A percentile compares a stretch with the other conserved stretches of the same genome.
Evolutionary conservation across 345 rosid species (phyloP).

Genomic region (Salix arbutifolia): DNA sequence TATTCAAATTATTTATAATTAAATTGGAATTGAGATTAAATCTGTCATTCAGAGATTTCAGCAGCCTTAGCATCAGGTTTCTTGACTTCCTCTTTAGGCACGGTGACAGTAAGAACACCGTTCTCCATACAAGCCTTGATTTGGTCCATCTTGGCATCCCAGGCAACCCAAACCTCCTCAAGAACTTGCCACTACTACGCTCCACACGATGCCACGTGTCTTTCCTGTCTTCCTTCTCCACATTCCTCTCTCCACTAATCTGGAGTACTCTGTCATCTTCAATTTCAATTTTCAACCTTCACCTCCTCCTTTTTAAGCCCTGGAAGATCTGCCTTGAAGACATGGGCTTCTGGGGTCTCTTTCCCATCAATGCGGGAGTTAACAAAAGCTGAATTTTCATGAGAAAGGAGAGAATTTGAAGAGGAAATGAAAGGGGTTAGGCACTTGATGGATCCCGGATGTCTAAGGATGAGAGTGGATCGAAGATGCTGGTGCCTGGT

Average conservation of each 20-base stretch:
- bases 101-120: slow-evolving; percentile 13
- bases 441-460: slow-evolving; percentile 1
- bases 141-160: slow-evolving; percentile 10
- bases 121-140: slow-evolving; percentile 14
- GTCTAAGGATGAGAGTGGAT: slow-evolving; percentile 5
- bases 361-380: slow-evolving; percentile 10
- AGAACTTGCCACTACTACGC: slow-evolving; percentile 16
- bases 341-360: slow-evolving; percentile 15
- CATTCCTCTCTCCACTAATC: slow-evolving; percentile 15
- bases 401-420: neutral
- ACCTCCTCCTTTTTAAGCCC: slow-evolving; percentile 13
- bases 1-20: too few species aligned
- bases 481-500: neutral
- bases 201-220: slow-evolving; percentile 10
- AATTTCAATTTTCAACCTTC: slow-evolving; percentile 7
- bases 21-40: too few species aligned
- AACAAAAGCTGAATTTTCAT: neutral
- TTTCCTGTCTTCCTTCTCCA: slow-evolving; percentile 16
- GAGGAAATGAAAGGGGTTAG: neutral
- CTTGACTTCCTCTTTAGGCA: slow-evolving; percentile 6
- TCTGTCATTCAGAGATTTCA: neutral
- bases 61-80: slow-evolving; percentile 3
- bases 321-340: slow-evolving; percentile 16
- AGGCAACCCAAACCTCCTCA: slow-evolving; percentile 11
- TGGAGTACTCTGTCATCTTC: slow-evolving; percentile 14